These are phyloP conservation scores for Kwoniella dejecticola DNA, from an alignment of 768 basidiomycete species.

Conservation along the genomic window DNA sequence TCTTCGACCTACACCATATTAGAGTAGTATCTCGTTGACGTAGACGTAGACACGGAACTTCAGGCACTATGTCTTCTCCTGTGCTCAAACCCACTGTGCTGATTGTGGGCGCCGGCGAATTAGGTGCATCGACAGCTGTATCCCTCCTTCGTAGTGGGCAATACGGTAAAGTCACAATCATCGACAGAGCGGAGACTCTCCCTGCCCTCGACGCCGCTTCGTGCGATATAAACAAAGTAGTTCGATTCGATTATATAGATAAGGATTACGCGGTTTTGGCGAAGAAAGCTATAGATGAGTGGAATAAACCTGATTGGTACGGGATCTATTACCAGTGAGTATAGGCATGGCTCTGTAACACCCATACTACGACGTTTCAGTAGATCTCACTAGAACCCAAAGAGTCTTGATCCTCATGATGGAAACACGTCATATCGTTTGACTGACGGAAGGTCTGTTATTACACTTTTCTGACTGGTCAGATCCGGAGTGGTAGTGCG, in stretches of 20 bases:
- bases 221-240: slow-evolving; percentile 53
- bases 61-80: too few relatives aligned
- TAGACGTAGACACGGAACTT: too few relatives aligned
- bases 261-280: slow-evolving; percentile 42
- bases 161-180: slow-evolving; percentile 17
- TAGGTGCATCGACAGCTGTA: slow-evolving; percentile 36
- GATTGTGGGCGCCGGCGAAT: slow-evolving; percentile 44
- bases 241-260: slow-evolving; percentile 49
- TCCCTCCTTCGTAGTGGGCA: slow-evolving; percentile 31
- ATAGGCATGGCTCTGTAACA: too few relatives aligned
- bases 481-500: slow-evolving; percentile 28
- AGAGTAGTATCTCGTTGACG: too few relatives aligned
- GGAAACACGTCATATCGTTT: too few relatives aligned
- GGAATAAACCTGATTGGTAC: slow-evolving; percentile 39
- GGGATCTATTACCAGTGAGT: slow-evolving; percentile 40
- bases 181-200: slow-evolving; percentile 43
- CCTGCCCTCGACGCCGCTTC: slow-evolving; percentile 49
- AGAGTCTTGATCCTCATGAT: background rate
- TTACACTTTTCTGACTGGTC: too few relatives aligned
- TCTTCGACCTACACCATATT: too few relatives aligned
- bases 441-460: too few relatives aligned
- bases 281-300: slow-evolving; percentile 36
- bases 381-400: background rate
- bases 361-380: background rate
- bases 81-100: slow-evolving; percentile 29